Base-by-base conservation (phyloP, 1,139 yeast species). In the Protomyces arabidopsidicola region DNA sequence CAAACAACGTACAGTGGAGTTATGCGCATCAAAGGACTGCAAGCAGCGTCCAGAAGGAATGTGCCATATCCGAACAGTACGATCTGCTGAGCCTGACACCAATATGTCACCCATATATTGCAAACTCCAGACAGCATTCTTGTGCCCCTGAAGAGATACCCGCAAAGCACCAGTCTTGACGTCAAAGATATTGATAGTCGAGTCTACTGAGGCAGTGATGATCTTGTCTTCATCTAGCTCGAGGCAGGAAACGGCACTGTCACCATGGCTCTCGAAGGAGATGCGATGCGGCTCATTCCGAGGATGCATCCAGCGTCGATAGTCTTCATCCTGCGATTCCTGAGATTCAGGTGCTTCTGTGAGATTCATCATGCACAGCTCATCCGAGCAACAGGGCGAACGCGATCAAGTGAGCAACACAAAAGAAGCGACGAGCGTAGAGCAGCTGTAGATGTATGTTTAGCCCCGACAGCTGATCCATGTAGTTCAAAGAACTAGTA, bases 111-210 rank as follows among this genome's bases (percentile, higher is more conserved):
- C 89, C 62, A 83, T 83, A 73, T 90, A 91, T 74, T 93, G 90
- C 72, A 93, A 79, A 0, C 98, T 98, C 98, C 98, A 93, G 9
- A 95, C 98, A 35, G 98, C 98, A 57, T 98, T 98, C 66, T 88
- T 96, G 72, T 93, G 98, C 12, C 97, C 98, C 63, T 81, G 80
- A 60, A 93, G 78, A 27, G 73, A 71, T 36, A 70, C 70, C n/a
- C 58, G 65, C 31, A 66, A 2, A 82, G 83, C 77, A 3, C 97
- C 97, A 0, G 89, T 85, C 45, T 80, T 78, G 2, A 97, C 85
- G 69, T 88, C 86, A 73, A 90, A 90, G 9, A 93, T 85, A 67
- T 89, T 85, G 67, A 93, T 89, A 70, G 85, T 82, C 69, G 84
- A 84, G 70, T 90, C 97, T 71, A 91, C 98, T 1, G 95, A 91